Evolutionary conservation across 768 basidiomycete genomes (phyloP).

Genomic region (Phanerochaete sordida): DNA sequence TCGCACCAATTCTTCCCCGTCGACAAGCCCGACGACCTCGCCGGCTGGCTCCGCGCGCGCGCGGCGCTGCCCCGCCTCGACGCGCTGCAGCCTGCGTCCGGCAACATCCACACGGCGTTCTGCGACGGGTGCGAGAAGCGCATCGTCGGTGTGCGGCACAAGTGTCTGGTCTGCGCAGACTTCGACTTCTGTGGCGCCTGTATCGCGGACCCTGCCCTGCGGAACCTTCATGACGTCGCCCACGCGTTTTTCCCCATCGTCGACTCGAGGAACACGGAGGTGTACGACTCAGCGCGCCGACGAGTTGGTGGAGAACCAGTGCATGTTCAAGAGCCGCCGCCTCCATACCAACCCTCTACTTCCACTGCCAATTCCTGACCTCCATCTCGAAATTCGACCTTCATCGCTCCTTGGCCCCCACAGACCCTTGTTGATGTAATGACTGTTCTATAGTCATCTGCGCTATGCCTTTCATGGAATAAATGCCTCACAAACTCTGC

Average conservation of each 20-base stretch:
- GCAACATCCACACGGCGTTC: neutral
- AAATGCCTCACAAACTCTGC: no score
- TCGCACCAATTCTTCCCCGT: neutral
- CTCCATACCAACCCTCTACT: neutral
- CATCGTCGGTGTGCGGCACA: slow-evolving; percentile 64
- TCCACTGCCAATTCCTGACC: no score
- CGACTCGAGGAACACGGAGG: neutral
- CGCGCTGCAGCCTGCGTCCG: no score
- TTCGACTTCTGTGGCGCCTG: slow-evolving; percentile 76
- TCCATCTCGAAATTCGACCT: no score
- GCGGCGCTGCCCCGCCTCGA: neutral
- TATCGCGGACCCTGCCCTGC: slow-evolving; percentile 25
- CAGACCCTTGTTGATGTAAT: no score
- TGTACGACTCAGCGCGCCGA: neutral
- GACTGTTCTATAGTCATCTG: no score
- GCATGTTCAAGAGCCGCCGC: neutral
- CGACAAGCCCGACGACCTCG: neutral
- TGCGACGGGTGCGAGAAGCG: slow-evolving; percentile 57
- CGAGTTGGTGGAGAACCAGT: neutral
- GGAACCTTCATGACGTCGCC: slow-evolving; percentile 10
- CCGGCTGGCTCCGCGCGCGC: neutral
- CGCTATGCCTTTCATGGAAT: no score
- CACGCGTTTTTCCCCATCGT: slow-evolving; percentile 12
- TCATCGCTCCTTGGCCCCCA: no score
- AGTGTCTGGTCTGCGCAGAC: slow-evolving; percentile 78